Conservation (phyloP, 768 basidiomycete species). For the Tricholoma furcatifolium region DNA sequence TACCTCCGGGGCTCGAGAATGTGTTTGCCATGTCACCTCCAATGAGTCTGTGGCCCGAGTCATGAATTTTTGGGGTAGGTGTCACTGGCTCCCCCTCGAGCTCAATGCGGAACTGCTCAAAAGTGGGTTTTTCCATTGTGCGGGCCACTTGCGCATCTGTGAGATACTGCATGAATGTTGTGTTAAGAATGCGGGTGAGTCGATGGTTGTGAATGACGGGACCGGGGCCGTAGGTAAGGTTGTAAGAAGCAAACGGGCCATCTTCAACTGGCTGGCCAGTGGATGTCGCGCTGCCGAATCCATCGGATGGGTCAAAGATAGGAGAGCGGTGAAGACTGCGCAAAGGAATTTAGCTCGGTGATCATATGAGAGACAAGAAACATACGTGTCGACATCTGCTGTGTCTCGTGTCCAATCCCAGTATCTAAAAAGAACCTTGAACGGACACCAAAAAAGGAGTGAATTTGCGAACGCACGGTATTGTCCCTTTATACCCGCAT, state of each 20-base stretch:
- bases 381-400: conserved; percentile 23
- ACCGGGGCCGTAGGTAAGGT: conserved; percentile 28
- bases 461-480: conserved; percentile 15
- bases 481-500: conserved; percentile 24
- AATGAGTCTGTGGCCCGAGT: conserved; percentile 32
- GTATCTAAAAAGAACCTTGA: conserved; percentile 24
- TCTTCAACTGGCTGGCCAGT: conserved; percentile 25
- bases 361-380: neutral
- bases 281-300: conserved; percentile 33
- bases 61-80: conserved; percentile 25
- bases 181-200: conserved; percentile 30
- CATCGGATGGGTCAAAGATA: conserved; percentile 31
- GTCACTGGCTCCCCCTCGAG: conserved; percentile 32
- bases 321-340: conserved; percentile 29
- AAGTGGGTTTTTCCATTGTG: conserved; percentile 18
- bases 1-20: conserved; percentile 37
- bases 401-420: conserved; percentile 40
- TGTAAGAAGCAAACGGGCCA: conserved; percentile 33
- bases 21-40: conserved; percentile 31
- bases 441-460: neutral
- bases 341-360: neutral
- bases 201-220: conserved; percentile 30
- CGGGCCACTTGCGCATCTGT: neutral
- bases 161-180: conserved; percentile 18
- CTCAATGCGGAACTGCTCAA: conserved; percentile 32